phyloP scores from a whole-genome alignment of 495 filamentous ascomycete species.

The Tuber umbilicatum region DNA sequence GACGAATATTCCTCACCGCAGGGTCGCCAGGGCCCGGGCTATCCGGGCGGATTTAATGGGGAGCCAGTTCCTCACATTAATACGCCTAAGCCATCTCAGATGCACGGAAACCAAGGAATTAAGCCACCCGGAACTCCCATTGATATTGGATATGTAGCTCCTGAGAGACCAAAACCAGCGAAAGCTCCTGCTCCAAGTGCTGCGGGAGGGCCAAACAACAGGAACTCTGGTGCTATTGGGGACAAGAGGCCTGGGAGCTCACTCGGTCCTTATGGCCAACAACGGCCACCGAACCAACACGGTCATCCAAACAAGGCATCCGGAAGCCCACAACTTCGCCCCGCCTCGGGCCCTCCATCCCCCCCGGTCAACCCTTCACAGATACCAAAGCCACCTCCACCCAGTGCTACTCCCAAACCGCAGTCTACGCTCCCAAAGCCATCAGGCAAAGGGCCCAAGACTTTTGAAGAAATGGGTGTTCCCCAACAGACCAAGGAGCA shows the following conservation, averaged over 20 bases:
- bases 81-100: conserved; percentile 22
- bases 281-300: conserved; percentile 28
- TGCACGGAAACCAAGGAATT: conserved; percentile 8
- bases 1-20: conserved; percentile 19
- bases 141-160: conserved; percentile 41
- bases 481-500: conserved; percentile 67
- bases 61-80: conserved; percentile 23
- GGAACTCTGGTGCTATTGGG: conserved; percentile 12
- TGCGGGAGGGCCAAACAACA: conserved; percentile 11
- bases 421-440: conserved; percentile 46
- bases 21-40: conserved; percentile 18
- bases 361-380: conserved; percentile 33
- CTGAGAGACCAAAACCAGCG: conserved; percentile 34
- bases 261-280: conserved; percentile 19
- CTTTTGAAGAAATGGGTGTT: conserved; percentile 97
- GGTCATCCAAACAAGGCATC: conserved; percentile 32
- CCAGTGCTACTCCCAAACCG: conserved; percentile 36
- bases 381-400: conserved; percentile 37
- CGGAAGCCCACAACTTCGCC: conserved; percentile 10
- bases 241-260: conserved; percentile 26
- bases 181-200: conserved; percentile 28
- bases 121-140: conserved; percentile 19
- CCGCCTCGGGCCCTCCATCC: conserved; percentile 21
- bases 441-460: conserved; percentile 79
- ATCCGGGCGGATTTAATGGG: conserved; percentile 25